Evolutionary conservation across 306 rosid genomes (phyloP), one percentile per base, ranked within the genome.

Genomic region (Lithocarpus polystachyus): DNA sequence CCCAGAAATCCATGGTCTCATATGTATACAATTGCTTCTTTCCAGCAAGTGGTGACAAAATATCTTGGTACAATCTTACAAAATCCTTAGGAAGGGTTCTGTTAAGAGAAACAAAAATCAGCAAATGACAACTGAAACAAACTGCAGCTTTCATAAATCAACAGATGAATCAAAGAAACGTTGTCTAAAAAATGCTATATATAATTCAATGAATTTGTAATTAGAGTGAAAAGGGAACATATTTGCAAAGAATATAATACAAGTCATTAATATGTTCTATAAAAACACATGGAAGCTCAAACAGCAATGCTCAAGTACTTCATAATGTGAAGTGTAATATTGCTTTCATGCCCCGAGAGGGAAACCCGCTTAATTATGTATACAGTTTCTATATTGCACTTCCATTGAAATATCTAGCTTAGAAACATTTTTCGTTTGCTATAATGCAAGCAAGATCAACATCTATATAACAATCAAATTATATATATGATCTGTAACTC

Each of bases 31-130:
- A 88, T 76, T 93, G 94, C 70, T 91, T 90, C 92, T 95, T 95
- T 74, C 99, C 99, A 0, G 99, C 99, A 70, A 93, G 89, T 75
- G 99, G 98, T 51, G 99, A 86, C 80, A 95, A 89, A 79, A 95
- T 95, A 84, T 95, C 98, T 90, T 93, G 99, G 86, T 95, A 98
- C 88, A 95, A 75, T 85, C 99, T 88, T 77, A 93, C 98, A 78
- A 85, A 95, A 86, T 86, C 87, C 17, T 89, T 68, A 10, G 96
- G 88, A 80, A 81, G 82, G 68, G 56, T 92, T 93, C 98, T 95
- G 88, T 61, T 40, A 31, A 68, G 77, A 51, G 77, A 77, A 64
- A 62, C 78, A 60, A 72, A 73, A 76, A 77, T 55, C 15, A 55
- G 22, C 12, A 33, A 35, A 35, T 77, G 10, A 79, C 68, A 18